Percentiles rank a stretch among this genome's conserved stretches.
These are phyloP conservation scores for Vaccinium macrocarpon DNA, from an alignment of 148 eudicot genomes.

Conservation along the genomic window DNA sequence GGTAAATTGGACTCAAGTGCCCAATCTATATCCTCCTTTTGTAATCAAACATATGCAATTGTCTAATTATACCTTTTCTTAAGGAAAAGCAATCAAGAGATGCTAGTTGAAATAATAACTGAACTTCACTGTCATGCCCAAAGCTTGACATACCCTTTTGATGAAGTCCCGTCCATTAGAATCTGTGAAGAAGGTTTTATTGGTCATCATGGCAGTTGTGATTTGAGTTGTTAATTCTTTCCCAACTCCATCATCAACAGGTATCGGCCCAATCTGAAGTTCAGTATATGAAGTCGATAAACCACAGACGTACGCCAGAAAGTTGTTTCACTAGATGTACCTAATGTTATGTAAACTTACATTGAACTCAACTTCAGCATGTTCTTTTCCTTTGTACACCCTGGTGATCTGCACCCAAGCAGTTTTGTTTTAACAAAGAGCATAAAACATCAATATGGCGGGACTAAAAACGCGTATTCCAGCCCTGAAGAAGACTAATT, in stretches of 20 bases:
- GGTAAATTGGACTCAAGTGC: neutral
- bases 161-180: constrained; percentile 79
- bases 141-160: constrained; percentile 49
- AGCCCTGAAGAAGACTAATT: neutral
- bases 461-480: neutral
- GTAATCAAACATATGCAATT: neutral
- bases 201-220: constrained; percentile 53
- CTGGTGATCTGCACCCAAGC: constrained; percentile 60
- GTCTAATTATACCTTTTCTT: neutral
- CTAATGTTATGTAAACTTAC: constrained; percentile 37
- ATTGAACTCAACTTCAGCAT: constrained; percentile 70
- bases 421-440: constrained; percentile 15
- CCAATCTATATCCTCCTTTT: neutral
- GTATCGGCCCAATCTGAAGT: constrained; percentile 74
- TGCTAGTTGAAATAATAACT: neutral
- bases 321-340: neutral
- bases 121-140: neutral
- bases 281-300: constrained; percentile 20
- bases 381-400: constrained; percentile 69
- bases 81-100: constrained; percentile 13
- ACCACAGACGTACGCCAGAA: constrained; percentile 6
- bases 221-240: constrained; percentile 62
- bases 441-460: neutral
- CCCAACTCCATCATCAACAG: constrained; percentile 63
- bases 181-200: constrained; percentile 69